Conservation (phyloP, 1,284 basidiomycete species). For the Lentinus polychrous region DNA sequence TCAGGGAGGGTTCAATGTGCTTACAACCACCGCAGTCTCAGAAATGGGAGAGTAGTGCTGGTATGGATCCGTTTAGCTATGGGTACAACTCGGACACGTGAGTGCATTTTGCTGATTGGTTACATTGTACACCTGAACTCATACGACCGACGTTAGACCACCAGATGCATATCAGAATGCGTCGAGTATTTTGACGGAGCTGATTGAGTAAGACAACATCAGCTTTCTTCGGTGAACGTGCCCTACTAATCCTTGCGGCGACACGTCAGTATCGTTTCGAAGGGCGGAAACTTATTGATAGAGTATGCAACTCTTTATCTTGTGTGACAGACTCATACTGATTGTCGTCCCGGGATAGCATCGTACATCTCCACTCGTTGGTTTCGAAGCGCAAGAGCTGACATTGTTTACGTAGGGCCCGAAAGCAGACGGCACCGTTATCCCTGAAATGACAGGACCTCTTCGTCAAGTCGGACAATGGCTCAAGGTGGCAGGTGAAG, state of each 20-base stretch:
- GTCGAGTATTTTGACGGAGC: slow-evolving; percentile 10
- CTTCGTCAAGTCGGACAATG: slow-evolving; percentile 18
- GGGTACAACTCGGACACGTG: slow-evolving; percentile 18
- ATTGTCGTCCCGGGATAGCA: not conserved
- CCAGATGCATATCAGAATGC: slow-evolving; percentile 14
- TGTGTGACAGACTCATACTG: not conserved
- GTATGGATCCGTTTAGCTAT: slow-evolving; percentile 43
- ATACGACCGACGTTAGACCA: slow-evolving; percentile 28
- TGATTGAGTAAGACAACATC: slow-evolving; percentile 12
- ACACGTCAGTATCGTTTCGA: slow-evolving; percentile 13
- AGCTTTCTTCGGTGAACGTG: not conserved
- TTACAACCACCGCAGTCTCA: slow-evolving; percentile 22
- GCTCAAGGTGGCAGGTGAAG: slow-evolving; percentile 27
- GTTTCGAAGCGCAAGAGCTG: not conserved
- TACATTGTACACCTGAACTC: slow-evolving; percentile 13
- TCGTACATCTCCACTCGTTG: not conserved
- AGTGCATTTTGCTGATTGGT: slow-evolving; percentile 5
- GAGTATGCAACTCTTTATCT: slow-evolving; percentile 8
- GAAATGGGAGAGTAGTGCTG: slow-evolving; percentile 53
- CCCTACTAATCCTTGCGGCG: not conserved
- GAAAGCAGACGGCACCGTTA: slow-evolving; percentile 13
- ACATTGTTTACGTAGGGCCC: slow-evolving; percentile 16
- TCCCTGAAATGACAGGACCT: slow-evolving; percentile 11
- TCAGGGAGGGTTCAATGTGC: not conserved
- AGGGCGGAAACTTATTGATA: slow-evolving; percentile 15